Percentiles rank a stretch among this genome's conserved stretches.
Conservation (phyloP, 805 yeast genomes). For the Brettanomyces naardenensis region DNA sequence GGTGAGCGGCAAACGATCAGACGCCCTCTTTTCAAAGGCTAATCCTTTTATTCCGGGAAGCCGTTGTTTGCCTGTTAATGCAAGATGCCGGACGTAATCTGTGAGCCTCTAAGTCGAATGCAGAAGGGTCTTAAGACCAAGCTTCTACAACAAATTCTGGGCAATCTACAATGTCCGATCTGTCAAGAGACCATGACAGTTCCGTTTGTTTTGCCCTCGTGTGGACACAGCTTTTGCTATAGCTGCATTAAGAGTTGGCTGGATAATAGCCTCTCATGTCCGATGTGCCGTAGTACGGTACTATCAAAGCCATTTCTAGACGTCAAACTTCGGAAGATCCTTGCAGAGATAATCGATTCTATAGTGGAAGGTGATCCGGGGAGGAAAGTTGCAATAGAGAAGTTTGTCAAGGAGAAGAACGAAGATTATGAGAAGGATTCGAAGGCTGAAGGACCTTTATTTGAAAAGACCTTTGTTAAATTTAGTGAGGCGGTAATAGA, state of each 20-base stretch:
- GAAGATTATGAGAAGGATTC: conserved; percentile 34
- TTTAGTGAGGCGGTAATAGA: conserved; percentile 48
- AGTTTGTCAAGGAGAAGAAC: conserved; percentile 22
- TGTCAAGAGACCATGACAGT: conserved; percentile 64
- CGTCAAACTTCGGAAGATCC: conserved; percentile 39
- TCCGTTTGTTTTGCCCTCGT: conserved; percentile 48
- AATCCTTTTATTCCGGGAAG: no score
- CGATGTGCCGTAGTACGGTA: conserved; percentile 51
- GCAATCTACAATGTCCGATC: conserved; percentile 45
- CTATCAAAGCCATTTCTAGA: conserved; percentile 46
- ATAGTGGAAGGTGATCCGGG: conserved; percentile 23
- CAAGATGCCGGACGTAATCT: background rate
- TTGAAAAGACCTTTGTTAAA: conserved; percentile 41
- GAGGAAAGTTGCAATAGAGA: conserved; percentile 11
- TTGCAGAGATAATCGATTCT: conserved; percentile 33
- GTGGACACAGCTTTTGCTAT: conserved; percentile 76
- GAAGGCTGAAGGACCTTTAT: conserved; percentile 27
- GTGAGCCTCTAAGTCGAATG: background rate
- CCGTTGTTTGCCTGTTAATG: no score
- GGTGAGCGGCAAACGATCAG: no score
- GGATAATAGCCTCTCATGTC: conserved; percentile 50
- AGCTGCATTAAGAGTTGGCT: conserved; percentile 61
- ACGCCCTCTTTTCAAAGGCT: no score
- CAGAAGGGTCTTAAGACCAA: conserved; percentile 8
- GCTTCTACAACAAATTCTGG: conserved; percentile 11